Evolutionary conservation across 2,329 filamentous ascomycete species (phyloP).

Genomic region (Xylaria sp.): DNA sequence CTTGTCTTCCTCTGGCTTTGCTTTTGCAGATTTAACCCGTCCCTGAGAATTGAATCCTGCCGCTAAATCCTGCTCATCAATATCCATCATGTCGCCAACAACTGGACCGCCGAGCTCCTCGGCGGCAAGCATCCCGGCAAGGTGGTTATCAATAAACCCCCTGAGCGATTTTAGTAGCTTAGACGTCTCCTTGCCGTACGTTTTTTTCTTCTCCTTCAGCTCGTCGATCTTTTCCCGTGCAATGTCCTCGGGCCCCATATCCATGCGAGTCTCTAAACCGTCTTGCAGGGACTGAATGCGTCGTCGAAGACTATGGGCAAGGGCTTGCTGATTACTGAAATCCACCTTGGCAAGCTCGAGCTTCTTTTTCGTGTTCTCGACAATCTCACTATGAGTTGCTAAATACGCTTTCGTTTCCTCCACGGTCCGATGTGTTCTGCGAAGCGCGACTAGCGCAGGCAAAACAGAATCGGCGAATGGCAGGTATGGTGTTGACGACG

Average conservation of each 20-base stretch:
- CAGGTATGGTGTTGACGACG: slow-evolving; percentile 71
- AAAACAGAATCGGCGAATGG: slow-evolving; percentile 75
- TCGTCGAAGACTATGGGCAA: slow-evolving; percentile 60
- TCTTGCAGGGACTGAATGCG: slow-evolving; percentile 66
- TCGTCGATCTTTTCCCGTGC: slow-evolving; percentile 71
- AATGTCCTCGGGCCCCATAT: slow-evolving; percentile 70
- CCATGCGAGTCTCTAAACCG: slow-evolving; percentile 66
- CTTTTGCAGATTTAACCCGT: slow-evolving; percentile 63
- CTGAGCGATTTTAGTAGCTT: slow-evolving; percentile 73
- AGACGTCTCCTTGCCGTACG: slow-evolving; percentile 70
- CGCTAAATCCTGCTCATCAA: slow-evolving; percentile 68
- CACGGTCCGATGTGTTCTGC: slow-evolving; percentile 72
- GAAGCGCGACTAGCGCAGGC: slow-evolving; percentile 76
- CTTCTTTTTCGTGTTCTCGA: slow-evolving; percentile 58
- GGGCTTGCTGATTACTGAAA: slow-evolving; percentile 65
- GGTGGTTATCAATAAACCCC: slow-evolving; percentile 74
- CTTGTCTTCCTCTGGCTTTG: slow-evolving; percentile 58
- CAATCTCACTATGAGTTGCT: slow-evolving; percentile 54
- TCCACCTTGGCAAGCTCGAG: slow-evolving; percentile 63
- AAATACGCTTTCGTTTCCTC: slow-evolving; percentile 72
- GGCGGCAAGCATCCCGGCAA: slow-evolving; percentile 81
- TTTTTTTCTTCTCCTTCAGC: slow-evolving; percentile 67
- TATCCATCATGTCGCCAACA: slow-evolving; percentile 77
- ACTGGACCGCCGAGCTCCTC: slow-evolving; percentile 87
- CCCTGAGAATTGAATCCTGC: slow-evolving; percentile 71